A percentile compares a stretch with the other conserved stretches of the same genome.
These are phyloP conservation scores for Camillea tinctor DNA, from an alignment of 2,329 filamentous ascomycete species.

Conservation along the genomic window DNA sequence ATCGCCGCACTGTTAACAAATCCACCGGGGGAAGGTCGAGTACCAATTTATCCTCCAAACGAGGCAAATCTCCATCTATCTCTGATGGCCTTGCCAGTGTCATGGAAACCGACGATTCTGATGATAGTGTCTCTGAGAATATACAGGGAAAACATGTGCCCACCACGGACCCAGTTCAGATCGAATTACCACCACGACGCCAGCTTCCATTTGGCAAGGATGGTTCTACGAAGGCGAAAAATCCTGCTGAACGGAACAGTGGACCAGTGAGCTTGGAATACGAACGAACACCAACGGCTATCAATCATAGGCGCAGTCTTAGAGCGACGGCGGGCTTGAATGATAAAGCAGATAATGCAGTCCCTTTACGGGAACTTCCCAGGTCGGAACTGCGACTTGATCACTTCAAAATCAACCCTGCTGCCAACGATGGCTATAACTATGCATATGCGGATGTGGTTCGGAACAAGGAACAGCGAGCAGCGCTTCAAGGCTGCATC, in stretches of 20 bases:
- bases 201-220: constrained; percentile 41
- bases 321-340: constrained; percentile 17
- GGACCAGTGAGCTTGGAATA: constrained; percentile 6
- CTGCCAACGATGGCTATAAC: constrained; percentile 65
- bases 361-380: constrained; percentile 57
- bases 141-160: constrained; percentile 1
- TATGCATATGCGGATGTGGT: constrained; percentile 76
- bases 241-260: constrained; percentile 4
- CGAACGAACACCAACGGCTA: constrained; percentile 4
- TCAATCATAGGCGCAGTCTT: constrained; percentile 12
- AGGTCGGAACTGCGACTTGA: constrained; percentile 57
- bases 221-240: constrained; percentile 9
- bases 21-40: neutral
- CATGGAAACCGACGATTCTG: constrained; percentile 24
- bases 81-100: constrained; percentile 20
- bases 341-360: constrained; percentile 26
- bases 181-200: constrained; percentile 37
- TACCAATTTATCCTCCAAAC: constrained; percentile 1
- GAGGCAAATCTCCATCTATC: constrained; percentile 4
- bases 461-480: constrained; percentile 66
- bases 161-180: constrained; percentile 20
- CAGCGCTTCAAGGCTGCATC: constrained; percentile 71
- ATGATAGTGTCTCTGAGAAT: constrained; percentile 3
- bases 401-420: constrained; percentile 82
- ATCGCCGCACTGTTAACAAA: constrained; percentile 4